Percentiles rank a stretch among this genome's conserved stretches.
Conservation (phyloP, 345 rosid genomes). For the Dipteronia sinensis region DNA sequence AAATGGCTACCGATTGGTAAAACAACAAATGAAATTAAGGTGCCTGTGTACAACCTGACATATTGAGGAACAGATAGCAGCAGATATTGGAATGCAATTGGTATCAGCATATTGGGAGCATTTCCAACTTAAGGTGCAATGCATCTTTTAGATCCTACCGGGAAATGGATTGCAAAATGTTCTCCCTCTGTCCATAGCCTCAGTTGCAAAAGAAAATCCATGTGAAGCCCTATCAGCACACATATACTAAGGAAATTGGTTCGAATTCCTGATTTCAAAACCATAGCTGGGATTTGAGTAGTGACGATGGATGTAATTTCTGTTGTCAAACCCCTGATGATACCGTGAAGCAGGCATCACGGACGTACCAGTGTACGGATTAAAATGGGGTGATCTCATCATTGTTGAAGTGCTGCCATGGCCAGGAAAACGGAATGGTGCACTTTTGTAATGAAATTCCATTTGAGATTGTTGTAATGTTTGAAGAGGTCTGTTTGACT, state of each 20-base stretch:
- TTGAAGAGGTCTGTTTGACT: slow-evolving; percentile 22
- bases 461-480: slow-evolving; percentile 18
- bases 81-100: background rate
- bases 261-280: slow-evolving; percentile 27
- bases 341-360: slow-evolving; percentile 25
- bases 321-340: slow-evolving; percentile 28
- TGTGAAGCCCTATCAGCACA: background rate
- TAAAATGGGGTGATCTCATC: slow-evolving; percentile 33
- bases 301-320: slow-evolving; percentile 23
- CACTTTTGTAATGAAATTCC: slow-evolving; percentile 25
- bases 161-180: no score
- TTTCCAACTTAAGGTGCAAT: background rate
- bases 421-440: slow-evolving; percentile 16
- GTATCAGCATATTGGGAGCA: background rate
- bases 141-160: no score
- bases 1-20: no score
- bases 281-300: slow-evolving; percentile 27
- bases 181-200: no score
- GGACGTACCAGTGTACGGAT: slow-evolving; percentile 16
- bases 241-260: slow-evolving; percentile 22
- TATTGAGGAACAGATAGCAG: background rate
- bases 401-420: slow-evolving; percentile 32
- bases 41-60: no score
- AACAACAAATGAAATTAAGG: no score
- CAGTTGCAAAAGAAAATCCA: no score